Base-by-base conservation (phyloP, 768 basidiomycete genomes). In the Paxillus involutus region DNA sequence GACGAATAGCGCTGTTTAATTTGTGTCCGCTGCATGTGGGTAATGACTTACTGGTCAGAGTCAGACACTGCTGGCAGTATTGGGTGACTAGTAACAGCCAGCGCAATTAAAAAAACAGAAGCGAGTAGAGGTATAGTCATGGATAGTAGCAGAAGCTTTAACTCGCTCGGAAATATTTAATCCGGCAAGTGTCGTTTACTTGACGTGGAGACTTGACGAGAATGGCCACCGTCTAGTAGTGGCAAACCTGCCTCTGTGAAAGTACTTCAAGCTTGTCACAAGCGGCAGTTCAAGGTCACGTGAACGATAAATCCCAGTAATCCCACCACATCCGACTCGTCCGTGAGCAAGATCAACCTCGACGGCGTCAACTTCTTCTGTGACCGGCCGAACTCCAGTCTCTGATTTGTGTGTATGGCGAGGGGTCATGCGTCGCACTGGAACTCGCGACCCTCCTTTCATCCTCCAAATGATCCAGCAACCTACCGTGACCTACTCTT, bases 401-500 rank as follows among this genome's bases (percentile, higher is more conserved):
- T 33, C 14, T 44, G 43, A 41, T 48, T 46, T 44, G 55, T 41
- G 53, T 58, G 64, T 52, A 68, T 67, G 66, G 64, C 62, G 46
- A 63, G 62, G 26, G 59, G 66, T 45, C 46, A 40, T 54, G 51
- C 58, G 17, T 53, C 53, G 32, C 68, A 66, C 21, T 10, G 32
- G 40, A 63, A 66, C 3, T 54, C 61, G 44, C 68, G 65, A 39
- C 62, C 66, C 35, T 72, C 79, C 1, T 85, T 77, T 64, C 67
- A 78, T 57, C 90, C 92, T 0, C 73, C 86, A 36, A 84, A 84
- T 63, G 94, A 95, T 69, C 77, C 78, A 47, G 78, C 87, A 12
- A 94, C 94, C 2, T 92, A 89, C 70, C 77, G 89, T 43, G 96
- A 99, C 68, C 75, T 99, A 13, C 80, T 98, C 21, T 75, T 93